phyloP scores from a whole-genome alignment of 441 rosid species.

The Pelargonium australe region DNA sequence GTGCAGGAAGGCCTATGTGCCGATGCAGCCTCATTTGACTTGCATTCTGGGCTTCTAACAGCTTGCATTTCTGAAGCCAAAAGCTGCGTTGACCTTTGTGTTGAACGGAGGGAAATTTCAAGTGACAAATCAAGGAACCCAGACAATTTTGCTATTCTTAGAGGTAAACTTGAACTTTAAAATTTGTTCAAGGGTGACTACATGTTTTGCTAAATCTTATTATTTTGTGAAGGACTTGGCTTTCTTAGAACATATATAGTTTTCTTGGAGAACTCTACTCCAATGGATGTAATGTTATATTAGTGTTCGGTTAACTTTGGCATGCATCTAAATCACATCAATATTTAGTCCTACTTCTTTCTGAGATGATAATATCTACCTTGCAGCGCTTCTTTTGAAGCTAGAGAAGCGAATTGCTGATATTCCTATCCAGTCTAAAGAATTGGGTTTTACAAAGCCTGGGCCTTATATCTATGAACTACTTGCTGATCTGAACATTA shows the following conservation, averaged over 20 bases:
- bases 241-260: neutral
- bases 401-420: slow-evolving; percentile 82
- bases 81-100: slow-evolving; percentile 67
- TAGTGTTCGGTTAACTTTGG: slow-evolving; percentile 13
- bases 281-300: neutral
- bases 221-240: neutral
- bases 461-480: slow-evolving; percentile 85
- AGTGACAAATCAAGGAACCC: slow-evolving; percentile 69
- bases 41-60: slow-evolving; percentile 65
- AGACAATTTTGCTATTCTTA: slow-evolving; percentile 85
- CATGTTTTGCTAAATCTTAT: slow-evolving; percentile 3
- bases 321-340: slow-evolving; percentile 3
- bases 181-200: neutral
- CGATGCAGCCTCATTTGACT: slow-evolving; percentile 95
- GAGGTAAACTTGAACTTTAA: slow-evolving; percentile 44
- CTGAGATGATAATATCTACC: slow-evolving; percentile 17
- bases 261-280: neutral
- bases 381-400: slow-evolving; percentile 85
- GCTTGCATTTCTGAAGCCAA: slow-evolving; percentile 90
- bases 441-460: slow-evolving; percentile 84
- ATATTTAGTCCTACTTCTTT: slow-evolving; percentile 12
- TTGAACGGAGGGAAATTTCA: slow-evolving; percentile 51
- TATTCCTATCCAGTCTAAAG: slow-evolving; percentile 68
- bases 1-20: slow-evolving; percentile 89
- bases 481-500: slow-evolving; percentile 74